phyloP scores from a whole-genome alignment of 2,329 filamentous ascomycete genomes.

The Tricladium varicosporioides region DNA sequence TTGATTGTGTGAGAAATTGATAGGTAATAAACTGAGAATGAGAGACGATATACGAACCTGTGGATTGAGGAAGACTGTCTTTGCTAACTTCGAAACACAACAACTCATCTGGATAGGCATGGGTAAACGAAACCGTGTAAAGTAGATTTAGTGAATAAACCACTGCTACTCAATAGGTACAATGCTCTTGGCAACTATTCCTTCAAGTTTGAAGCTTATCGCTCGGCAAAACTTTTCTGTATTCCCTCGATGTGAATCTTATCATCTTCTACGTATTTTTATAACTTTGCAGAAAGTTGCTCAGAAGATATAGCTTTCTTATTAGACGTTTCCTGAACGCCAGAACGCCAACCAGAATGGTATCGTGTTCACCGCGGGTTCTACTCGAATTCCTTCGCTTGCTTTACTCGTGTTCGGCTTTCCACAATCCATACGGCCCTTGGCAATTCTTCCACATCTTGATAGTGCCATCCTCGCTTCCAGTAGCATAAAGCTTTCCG shows the following conservation, averaged over 20 bases:
- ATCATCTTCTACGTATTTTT: constrained; percentile 5
- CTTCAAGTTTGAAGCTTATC: no score
- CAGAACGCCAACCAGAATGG: constrained; percentile 10
- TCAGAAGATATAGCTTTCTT: not conserved
- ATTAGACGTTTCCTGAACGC: constrained; percentile 1
- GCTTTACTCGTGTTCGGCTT: constrained; percentile 25
- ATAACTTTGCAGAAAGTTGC: not conserved
- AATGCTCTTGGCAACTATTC: no score
- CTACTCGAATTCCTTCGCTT: not conserved
- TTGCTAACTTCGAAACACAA: no score
- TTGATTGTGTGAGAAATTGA: no score
- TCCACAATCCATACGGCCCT: constrained; percentile 63
- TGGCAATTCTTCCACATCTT: constrained; percentile 81
- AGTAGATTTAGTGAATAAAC: no score
- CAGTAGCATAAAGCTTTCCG: constrained; percentile 92
- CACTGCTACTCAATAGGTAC: no score
- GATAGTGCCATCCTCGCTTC: constrained; percentile 95
- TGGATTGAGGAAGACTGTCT: no score
- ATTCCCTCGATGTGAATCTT: constrained; percentile 11
- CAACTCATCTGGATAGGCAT: no score
- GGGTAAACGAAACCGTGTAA: no score
- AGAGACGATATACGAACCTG: no score
- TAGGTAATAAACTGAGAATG: no score
- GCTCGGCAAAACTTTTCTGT: not conserved
- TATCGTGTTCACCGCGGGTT: constrained; percentile 4